phyloP scores from a whole-genome alignment of 495 filamentous ascomycete species.

The Talaromyces trachyspermus region DNA sequence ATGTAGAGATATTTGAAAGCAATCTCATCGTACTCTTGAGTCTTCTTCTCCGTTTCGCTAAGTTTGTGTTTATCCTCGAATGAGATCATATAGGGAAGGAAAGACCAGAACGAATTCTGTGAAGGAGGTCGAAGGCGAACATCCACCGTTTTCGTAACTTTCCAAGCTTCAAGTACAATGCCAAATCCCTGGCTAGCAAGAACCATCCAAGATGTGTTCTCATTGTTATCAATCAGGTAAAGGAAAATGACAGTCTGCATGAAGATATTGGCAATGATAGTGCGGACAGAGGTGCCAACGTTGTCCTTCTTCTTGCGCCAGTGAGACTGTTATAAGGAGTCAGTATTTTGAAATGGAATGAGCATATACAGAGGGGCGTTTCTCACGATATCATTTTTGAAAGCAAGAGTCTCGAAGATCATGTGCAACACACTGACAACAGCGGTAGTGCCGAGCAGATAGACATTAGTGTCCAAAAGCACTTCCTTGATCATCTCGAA shows the following conservation, averaged over 20 bases:
- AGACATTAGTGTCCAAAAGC: conserved; percentile 88
- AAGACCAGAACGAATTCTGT: conserved; percentile 54
- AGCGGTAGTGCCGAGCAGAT: conserved; percentile 75
- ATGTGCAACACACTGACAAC: conserved; percentile 85
- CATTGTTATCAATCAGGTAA: conserved; percentile 95
- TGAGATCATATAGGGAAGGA: conserved; percentile 73
- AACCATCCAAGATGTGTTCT: conserved; percentile 99
- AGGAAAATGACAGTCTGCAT: conserved; percentile 97
- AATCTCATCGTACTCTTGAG: conserved; percentile 95
- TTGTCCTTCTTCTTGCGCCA: conserved; percentile 99
- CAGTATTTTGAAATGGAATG: neutral
- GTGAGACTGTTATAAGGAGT: conserved; percentile 48
- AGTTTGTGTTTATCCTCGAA: conserved; percentile 98
- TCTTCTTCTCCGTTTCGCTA: conserved; percentile 91
- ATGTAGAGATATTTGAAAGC: conserved; percentile 96
- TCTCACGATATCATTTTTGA: conserved; percentile 86
- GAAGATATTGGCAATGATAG: conserved; percentile 94
- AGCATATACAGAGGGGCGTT: neutral
- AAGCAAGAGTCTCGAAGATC: conserved; percentile 91
- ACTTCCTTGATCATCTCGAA: conserved; percentile 95
- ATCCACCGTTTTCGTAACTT: conserved; percentile 94
- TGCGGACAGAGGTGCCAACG: conserved; percentile 89
- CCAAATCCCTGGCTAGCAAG: conserved; percentile 86
- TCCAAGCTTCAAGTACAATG: conserved; percentile 94
- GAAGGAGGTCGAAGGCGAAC: conserved; percentile 69